Percentiles rank a stretch among this genome's conserved stretches.
phyloP scores from a whole-genome alignment of 2,329 filamentous ascomycete genomes.

The Sclerotiophoma versabilis region DNA sequence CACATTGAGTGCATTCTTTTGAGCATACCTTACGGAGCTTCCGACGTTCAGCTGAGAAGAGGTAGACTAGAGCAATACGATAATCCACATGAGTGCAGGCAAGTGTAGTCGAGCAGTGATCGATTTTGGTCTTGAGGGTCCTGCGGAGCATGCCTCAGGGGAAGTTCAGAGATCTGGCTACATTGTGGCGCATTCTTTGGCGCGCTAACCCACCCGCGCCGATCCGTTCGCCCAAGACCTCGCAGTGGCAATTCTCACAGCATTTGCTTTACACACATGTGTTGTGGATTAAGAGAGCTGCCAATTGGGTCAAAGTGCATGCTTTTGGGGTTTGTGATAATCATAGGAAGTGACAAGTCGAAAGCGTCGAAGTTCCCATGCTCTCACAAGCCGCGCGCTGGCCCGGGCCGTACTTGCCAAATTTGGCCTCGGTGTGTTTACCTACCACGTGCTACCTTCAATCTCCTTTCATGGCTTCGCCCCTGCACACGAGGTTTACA shows the following conservation, averaged over 20 bases:
- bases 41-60: constrained; percentile 11
- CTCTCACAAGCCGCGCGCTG: neutral
- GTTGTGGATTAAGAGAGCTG: neutral
- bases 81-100: neutral
- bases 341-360: neutral
- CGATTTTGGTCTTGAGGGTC: constrained; percentile 6
- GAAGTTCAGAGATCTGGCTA: constrained; percentile 3
- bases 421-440: neutral
- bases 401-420: neutral
- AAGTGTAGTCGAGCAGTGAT: neutral
- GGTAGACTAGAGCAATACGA: constrained; percentile 3
- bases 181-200: constrained; percentile 5
- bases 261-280: neutral
- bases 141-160: neutral
- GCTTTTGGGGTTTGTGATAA: too few relatives aligned
- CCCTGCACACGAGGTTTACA: neutral
- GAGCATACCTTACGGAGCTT: constrained; percentile 1
- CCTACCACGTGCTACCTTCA: neutral
- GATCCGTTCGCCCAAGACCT: neutral
- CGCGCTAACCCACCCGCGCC: neutral
- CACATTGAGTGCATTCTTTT: constrained; percentile 7
- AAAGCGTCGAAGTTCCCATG: neutral
- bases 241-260: neutral
- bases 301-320: neutral
- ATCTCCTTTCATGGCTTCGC: neutral